These are phyloP conservation scores for Pisolithus orientalis DNA, from an alignment of 768 basidiomycete genomes.

Conservation along the genomic window DNA sequence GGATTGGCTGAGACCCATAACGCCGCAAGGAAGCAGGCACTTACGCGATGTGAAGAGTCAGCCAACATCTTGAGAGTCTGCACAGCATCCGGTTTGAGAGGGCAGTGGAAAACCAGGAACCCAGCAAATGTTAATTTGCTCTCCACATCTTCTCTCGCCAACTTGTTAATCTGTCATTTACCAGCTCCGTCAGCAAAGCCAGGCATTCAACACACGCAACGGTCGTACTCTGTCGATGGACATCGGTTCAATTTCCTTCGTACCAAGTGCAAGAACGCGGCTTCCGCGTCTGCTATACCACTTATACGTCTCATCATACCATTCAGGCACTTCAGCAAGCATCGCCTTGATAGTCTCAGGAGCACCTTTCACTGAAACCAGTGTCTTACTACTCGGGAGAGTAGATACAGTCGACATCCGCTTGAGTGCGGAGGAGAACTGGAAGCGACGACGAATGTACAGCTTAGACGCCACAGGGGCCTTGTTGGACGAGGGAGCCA, in stretches of 20 bases:
- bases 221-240: slow-evolving; percentile 61
- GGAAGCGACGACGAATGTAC: slow-evolving; percentile 85
- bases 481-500: slow-evolving; percentile 48
- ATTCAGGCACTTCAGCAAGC: slow-evolving; percentile 63
- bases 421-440: slow-evolving; percentile 96
- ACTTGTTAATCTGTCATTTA: slow-evolving; percentile 68
- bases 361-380: slow-evolving; percentile 89
- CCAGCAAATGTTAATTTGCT: slow-evolving; percentile 79
- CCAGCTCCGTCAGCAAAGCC: neutral
- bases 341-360: slow-evolving; percentile 94
- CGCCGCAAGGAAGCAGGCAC: slow-evolving; percentile 22
- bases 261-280: slow-evolving; percentile 86
- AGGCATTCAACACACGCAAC: neutral
- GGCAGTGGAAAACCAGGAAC: slow-evolving; percentile 98
- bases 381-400: slow-evolving; percentile 50
- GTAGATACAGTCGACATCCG: slow-evolving; percentile 91
- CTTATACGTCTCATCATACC: slow-evolving; percentile 94
- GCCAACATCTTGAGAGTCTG: slow-evolving; percentile 88
- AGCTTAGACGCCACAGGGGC: slow-evolving; percentile 57
- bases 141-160: slow-evolving; percentile 80
- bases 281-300: slow-evolving; percentile 91
- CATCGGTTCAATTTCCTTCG: slow-evolving; percentile 75
- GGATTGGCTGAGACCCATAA: neutral
- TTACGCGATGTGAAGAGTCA: slow-evolving; percentile 92
- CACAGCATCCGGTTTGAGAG: slow-evolving; percentile 90